Percentiles rank a stretch among this genome's conserved stretches.
These are phyloP conservation scores for Aspergillus pseudonomiae DNA, from an alignment of 2,329 filamentous ascomycete species.

Conservation along the genomic window DNA sequence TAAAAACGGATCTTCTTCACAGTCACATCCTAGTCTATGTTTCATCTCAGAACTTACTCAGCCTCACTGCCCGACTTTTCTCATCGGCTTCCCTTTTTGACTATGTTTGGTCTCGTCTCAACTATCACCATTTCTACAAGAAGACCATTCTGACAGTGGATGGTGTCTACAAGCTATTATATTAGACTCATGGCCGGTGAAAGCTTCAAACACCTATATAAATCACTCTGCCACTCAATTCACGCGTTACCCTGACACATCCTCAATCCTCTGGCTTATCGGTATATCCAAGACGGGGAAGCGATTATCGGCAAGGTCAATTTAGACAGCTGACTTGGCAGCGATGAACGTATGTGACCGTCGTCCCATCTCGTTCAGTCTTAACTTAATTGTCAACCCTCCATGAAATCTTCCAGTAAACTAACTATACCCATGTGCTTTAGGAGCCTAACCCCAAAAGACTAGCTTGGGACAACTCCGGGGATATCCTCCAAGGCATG, in stretches of 20 bases:
- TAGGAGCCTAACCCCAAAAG: constrained; percentile 15
- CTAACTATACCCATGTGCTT: constrained; percentile 10
- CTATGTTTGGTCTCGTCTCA: neutral
- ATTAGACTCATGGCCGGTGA: neutral
- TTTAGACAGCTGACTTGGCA: neutral
- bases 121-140: neutral
- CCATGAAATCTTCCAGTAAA: neutral
- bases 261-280: neutral
- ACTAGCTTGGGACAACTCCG: constrained; percentile 27
- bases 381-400: neutral
- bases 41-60: neutral
- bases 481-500: constrained; percentile 38
- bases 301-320: neutral
- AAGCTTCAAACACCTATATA: neutral
- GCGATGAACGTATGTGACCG: neutral
- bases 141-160: neutral
- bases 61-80: neutral
- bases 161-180: neutral
- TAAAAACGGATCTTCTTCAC: neutral
- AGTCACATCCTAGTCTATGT: neutral
- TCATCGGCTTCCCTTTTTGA: neutral
- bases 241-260: neutral
- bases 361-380: neutral
- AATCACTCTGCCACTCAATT: neutral
- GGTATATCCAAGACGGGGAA: neutral